Base-by-base conservation (phyloP, 148 eudicot species). In the Cornus controversa region DNA sequence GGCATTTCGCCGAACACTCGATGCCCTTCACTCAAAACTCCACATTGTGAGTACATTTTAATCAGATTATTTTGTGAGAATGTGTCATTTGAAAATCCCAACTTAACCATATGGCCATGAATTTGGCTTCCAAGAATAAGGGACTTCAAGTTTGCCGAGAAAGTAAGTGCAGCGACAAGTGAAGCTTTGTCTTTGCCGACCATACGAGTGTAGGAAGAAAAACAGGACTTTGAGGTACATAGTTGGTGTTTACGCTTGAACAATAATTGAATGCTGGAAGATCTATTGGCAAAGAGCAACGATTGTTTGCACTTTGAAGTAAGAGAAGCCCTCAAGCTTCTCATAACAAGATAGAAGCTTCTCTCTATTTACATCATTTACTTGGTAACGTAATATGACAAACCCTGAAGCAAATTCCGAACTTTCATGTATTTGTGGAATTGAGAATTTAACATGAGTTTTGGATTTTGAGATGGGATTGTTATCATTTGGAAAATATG, bases 1-100 rank as follows among this genome's bases (percentile, higher is more conserved):
- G 77, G 60, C 80, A 81, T 81, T 66, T 72, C 73, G 28, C 65
- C 80, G 22, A 81, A 81, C 80, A 81, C 72, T 22, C 66, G 53
- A 16, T 62, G 45, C 23, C 72, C 80, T 54, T 70, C 31, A 36
- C 20, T 2, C 24, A 76, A 72, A 50, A 31, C 67, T 10, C 77
- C 77, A 66, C 80, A 81, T 13, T 60, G 1, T 4, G 60, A 34
- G 53, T 81, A 81, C 76, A 76, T 81, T 71, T 57, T 81, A 9
- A 77, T 54, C 58, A 76, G 45, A 81, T 81, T 76, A 45, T 81
- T 81, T 2, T 18, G 80, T 2, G 50, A 25, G 67, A 64, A 81
- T 22, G 31, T 34, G 37, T 81, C 50, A 34, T 77, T 37, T 25
- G 72, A 70, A 50, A 76, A 81, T n/a, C 83, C 83, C 72, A 71